A percentile compares a stretch with the other conserved stretches of the same genome.
Conservation (phyloP, 2,329 filamentous ascomycete species). For the Cucurbitaria berberidis region DNA sequence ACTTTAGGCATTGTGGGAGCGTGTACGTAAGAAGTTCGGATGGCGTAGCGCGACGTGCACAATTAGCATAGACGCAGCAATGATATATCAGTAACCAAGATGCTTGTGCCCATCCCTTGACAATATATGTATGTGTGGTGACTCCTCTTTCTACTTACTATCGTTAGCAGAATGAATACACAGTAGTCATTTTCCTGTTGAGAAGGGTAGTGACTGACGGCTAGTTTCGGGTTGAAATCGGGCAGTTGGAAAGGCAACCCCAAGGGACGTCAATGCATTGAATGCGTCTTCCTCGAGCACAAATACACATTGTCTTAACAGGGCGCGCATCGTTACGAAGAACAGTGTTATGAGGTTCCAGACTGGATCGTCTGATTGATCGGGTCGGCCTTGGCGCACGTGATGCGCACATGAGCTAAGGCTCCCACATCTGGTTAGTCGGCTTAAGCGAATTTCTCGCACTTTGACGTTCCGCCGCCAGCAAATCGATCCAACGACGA, state of each 20-base stretch:
- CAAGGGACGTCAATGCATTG: too few relatives aligned
- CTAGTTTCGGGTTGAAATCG: too few relatives aligned
- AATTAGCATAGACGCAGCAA: background rate
- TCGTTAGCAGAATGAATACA: too few relatives aligned
- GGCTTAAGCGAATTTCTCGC: background rate
- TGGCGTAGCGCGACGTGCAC: background rate
- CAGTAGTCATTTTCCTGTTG: too few relatives aligned
- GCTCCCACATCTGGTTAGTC: background rate
- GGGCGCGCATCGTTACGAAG: too few relatives aligned
- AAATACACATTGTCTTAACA: too few relatives aligned
- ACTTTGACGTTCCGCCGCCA: background rate
- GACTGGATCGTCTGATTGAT: background rate
- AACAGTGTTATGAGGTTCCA: background rate
- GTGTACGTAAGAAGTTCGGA: background rate
- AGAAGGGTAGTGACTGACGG: too few relatives aligned
- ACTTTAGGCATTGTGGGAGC: background rate
- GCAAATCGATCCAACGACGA: constrained; percentile 32
- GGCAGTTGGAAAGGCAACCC: too few relatives aligned
- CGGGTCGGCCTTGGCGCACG: background rate
- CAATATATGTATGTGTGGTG: too few relatives aligned
- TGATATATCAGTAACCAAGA: background rate
- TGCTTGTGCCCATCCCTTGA: too few relatives aligned
- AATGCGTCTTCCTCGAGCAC: too few relatives aligned
- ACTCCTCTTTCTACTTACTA: too few relatives aligned
- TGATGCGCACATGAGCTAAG: background rate